These are phyloP conservation scores for Paspalum vaginatum DNA, from an alignment of 176 grass and related monocot genomes.

Conservation along the genomic window DNA sequence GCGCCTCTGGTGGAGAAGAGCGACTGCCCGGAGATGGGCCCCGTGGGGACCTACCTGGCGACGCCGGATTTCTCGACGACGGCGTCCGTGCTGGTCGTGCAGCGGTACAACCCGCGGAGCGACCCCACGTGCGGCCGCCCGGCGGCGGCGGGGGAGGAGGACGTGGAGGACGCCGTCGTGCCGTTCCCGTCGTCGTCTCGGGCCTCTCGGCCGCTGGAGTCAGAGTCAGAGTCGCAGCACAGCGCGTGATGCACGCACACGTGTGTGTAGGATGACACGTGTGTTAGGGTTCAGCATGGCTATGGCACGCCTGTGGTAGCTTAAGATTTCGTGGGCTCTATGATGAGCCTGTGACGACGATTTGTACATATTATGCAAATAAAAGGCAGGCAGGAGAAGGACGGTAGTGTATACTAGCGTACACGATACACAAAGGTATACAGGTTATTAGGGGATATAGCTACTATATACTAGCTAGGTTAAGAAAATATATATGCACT, in stretches of 20 bases:
- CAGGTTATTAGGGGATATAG: too few relatives aligned
- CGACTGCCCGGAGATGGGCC: slow-evolving; percentile 59
- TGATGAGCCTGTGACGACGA: not conserved
- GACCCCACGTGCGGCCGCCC: slow-evolving; percentile 7
- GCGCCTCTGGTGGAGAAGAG: slow-evolving; percentile 43
- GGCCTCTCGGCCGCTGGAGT: too few relatives aligned
- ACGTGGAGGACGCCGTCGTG: slow-evolving; percentile 26
- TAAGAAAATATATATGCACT: not conserved
- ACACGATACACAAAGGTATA: not conserved
- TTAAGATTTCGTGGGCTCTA: not conserved
- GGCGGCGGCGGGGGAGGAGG: not conserved
- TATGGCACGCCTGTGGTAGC: not conserved
- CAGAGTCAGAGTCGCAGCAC: not conserved
- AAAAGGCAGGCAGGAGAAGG: not conserved
- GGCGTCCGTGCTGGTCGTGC: slow-evolving; percentile 59
- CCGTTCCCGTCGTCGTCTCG: not conserved
- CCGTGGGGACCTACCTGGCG: slow-evolving; percentile 55
- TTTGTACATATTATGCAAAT: not conserved
- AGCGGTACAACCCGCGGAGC: slow-evolving; percentile 38
- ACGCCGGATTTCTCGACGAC: slow-evolving; percentile 59
- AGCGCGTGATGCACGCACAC: not conserved
- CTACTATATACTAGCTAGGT: too few relatives aligned
- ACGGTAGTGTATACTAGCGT: not conserved
- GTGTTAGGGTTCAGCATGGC: not conserved
- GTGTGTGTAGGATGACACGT: not conserved